A percentile compares a stretch with the other conserved stretches of the same genome.
Evolutionary conservation across 2,329 filamentous ascomycete genomes (phyloP).

Genomic region (Penicillium thymicola): DNA sequence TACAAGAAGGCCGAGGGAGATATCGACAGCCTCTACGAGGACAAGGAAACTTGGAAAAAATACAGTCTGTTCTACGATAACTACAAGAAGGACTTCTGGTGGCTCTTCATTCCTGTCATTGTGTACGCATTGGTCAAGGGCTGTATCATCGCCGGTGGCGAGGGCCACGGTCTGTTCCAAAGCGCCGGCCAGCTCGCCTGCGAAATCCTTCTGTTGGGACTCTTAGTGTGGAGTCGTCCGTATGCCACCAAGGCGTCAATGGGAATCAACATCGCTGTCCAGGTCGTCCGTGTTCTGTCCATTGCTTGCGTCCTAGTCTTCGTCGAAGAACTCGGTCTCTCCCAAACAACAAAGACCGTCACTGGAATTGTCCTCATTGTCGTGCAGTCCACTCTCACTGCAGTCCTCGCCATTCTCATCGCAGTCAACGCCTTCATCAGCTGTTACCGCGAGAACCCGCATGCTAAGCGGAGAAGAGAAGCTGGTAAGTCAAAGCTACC

Average conservation of each 20-base stretch:
- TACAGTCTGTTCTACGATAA: conserved; percentile 97
- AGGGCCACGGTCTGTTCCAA: conserved; percentile 82
- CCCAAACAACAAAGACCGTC: conserved; percentile 88
- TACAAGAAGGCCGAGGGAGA: conserved; percentile 76
- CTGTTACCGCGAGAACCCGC: conserved; percentile 83
- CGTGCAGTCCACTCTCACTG: conserved; percentile 83
- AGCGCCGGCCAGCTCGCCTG: conserved; percentile 75
- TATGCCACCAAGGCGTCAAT: conserved; percentile 85
- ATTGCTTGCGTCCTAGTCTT: conserved; percentile 88
- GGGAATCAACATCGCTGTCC: conserved; percentile 90
- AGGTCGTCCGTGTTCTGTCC: conserved; percentile 82
- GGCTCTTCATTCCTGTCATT: conserved; percentile 88
- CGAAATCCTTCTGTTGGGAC: conserved; percentile 71
- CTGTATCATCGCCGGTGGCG: conserved; percentile 75
- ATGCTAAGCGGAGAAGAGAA: conserved; percentile 83
- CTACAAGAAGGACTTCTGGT: conserved; percentile 95
- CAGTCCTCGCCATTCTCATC: conserved; percentile 79
- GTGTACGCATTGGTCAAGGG: conserved; percentile 89
- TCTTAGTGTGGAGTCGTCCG: conserved; percentile 81
- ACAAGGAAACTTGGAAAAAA: conserved; percentile 88
- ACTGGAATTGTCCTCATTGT: conserved; percentile 90
- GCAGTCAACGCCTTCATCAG: conserved; percentile 81
- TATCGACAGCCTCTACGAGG: conserved; percentile 69
- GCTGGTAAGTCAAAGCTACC: conserved; percentile 61
- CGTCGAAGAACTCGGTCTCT: conserved; percentile 85